phyloP scores from a whole-genome alignment of 345 rosid genomes.

The Salix dunnii region DNA sequence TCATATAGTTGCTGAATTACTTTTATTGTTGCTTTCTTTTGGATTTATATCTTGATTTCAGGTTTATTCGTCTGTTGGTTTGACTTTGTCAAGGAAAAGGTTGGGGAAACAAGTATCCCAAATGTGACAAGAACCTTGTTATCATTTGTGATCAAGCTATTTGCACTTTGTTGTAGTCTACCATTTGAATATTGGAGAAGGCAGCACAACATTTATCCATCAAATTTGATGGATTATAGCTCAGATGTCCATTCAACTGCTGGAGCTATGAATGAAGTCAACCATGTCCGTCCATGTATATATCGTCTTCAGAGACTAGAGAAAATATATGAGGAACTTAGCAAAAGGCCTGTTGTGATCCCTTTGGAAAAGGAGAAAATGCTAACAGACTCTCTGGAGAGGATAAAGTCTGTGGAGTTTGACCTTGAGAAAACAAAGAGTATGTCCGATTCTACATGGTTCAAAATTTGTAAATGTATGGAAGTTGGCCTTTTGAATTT shows the following conservation, averaged over 20 bases:
- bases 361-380: slow-evolving; percentile 82
- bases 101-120: slow-evolving; percentile 38
- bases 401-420: slow-evolving; percentile 79
- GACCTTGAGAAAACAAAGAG: slow-evolving; percentile 89
- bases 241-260: slow-evolving; percentile 20
- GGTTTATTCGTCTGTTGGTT: slow-evolving; percentile 45
- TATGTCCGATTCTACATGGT: slow-evolving; percentile 27
- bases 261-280: slow-evolving; percentile 40
- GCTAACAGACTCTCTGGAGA: slow-evolving; percentile 70
- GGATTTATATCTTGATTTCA: slow-evolving; percentile 27
- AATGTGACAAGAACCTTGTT: slow-evolving; percentile 32
- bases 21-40: not conserved
- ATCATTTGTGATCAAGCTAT: slow-evolving; percentile 45
- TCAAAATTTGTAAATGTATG: not conserved
- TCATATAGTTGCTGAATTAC: not conserved
- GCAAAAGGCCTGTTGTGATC: slow-evolving; percentile 60
- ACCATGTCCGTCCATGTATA: slow-evolving; percentile 53
- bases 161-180: slow-evolving; percentile 37
- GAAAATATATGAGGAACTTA: slow-evolving; percentile 53
- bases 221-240: slow-evolving; percentile 35
- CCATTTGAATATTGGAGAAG: slow-evolving; percentile 52
- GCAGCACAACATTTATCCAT: slow-evolving; percentile 43
- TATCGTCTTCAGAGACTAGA: slow-evolving; percentile 77
- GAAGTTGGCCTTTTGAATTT: not conserved
- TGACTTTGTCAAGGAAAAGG: slow-evolving; percentile 38